Base-by-base conservation (phyloP, 495 filamentous ascomycete genomes). In the Trichoderma gamsii region DNA sequence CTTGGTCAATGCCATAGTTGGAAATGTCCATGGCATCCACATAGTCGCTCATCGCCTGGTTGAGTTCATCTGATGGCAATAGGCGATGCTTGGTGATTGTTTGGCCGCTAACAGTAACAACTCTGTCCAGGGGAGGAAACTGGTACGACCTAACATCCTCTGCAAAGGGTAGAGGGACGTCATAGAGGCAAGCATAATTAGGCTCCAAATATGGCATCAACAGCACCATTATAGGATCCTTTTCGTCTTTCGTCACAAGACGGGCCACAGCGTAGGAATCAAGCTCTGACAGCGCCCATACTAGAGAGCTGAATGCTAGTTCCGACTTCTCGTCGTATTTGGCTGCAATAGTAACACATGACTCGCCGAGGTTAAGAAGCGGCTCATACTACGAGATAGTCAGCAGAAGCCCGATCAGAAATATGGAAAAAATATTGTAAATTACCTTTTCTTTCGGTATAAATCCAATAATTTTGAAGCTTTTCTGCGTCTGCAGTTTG, bases 11-110 rank as follows among this genome's bases (percentile, higher is more conserved):
- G 13, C 73, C 79, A 71, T 78, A 85, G 0, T 71, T 78, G 29
- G 88, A 89, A 4, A 99, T 79, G 73, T 99, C 93, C 96, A 99
- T 98, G 51, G 84, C 87, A 72, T 97, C 92, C 2, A 99, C 92
- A 73, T 93, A 97, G 69, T 90, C 87, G 72, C 87, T 88, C 94
- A 98, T 97, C 1, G 92, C 88, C 43, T 88, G 76, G 49, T 85
- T 82, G 67, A 98, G 79, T 7, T 89, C 84, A 16, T 88, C 82
- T n/a, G 77, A 87, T 2, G 96, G 96, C 4, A 99, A 84, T 70
- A 96, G 89, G 18, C 93, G 88, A 78, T 99, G 95, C 67, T 96
- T 87, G 9, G 83, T 89, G 27, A 97, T 82, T 21, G 84, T 79
- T 67, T 91, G 91, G n/a, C 95, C 96, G n/a, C 89, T 91, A 11